These are phyloP conservation scores for Mycena amicta DNA, from an alignment of 768 basidiomycete genomes.

Conservation along the genomic window DNA sequence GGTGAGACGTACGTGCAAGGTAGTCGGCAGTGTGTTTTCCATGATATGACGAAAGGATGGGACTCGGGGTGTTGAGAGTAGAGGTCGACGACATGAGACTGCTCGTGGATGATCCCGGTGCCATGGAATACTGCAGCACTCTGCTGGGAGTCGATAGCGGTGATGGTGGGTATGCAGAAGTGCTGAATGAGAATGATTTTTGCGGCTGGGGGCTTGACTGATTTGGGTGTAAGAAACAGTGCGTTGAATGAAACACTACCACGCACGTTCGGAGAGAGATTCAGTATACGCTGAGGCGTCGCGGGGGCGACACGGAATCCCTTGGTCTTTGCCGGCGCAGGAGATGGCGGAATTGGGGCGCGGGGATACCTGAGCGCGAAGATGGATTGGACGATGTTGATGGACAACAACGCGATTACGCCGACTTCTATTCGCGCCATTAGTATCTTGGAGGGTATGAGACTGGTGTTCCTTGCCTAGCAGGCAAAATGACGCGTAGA, in stretches of 20 bases:
- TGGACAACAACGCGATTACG: constrained; percentile 33
- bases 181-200: constrained; percentile 45
- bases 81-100: constrained; percentile 36
- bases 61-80: constrained; percentile 41
- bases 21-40: constrained; percentile 40
- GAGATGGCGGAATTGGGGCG: constrained; percentile 33
- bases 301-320: constrained; percentile 24
- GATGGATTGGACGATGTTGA: constrained; percentile 43
- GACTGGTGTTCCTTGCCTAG: constrained; percentile 33
- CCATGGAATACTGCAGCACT: constrained; percentile 37
- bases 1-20: constrained; percentile 38
- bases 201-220: constrained; percentile 46
- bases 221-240: neutral
- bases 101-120: constrained; percentile 34
- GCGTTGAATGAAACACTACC: neutral
- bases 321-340: constrained; percentile 37
- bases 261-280: constrained; percentile 45
- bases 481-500: constrained; percentile 42
- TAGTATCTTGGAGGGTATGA: neutral
- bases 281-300: constrained; percentile 40
- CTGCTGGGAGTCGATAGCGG: constrained; percentile 45
- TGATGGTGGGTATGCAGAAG: constrained; percentile 38
- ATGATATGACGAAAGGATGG: constrained; percentile 45
- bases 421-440: constrained; percentile 34
- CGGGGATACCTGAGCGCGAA: constrained; percentile 50